Evolutionary conservation across 257 asterid genomes (phyloP).

Genomic region (Ocimum tenuiflorum): DNA sequence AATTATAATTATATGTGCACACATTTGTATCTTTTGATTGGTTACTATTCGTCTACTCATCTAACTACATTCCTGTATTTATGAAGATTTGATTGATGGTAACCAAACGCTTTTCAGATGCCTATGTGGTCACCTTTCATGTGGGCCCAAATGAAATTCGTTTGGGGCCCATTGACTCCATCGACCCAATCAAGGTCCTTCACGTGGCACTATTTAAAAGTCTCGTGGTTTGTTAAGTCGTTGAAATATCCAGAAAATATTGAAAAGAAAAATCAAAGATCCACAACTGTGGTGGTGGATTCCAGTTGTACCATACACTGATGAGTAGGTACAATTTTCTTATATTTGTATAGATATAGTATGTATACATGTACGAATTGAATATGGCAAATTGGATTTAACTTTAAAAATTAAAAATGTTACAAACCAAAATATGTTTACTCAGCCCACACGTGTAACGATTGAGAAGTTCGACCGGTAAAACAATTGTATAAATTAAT

Average conservation of each 20-base stretch:
- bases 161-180: constrained; percentile 9
- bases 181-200: not conserved
- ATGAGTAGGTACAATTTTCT: constrained; percentile 11
- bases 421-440: no score
- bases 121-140: constrained; percentile 17
- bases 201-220: constrained; percentile 29
- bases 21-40: no score
- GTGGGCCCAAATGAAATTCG: constrained; percentile 3
- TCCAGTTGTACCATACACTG: constrained; percentile 25
- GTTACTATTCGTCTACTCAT: no score
- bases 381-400: no score
- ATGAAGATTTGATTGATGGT: constrained; percentile 29
- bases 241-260: constrained; percentile 9
- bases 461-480: no score
- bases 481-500: no score
- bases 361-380: not conserved
- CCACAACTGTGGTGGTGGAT: constrained; percentile 23
- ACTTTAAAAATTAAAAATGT: no score
- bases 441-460: no score
- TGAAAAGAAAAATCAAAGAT: constrained; percentile 14
- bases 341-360: not conserved
- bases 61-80: no score
- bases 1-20: no score
- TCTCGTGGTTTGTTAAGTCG: constrained; percentile 14
- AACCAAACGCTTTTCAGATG: constrained; percentile 26